Percentiles rank a stretch among this genome's conserved stretches.
These are phyloP conservation scores for Thraustotheca clavata DNA, from an alignment of 352 stramenopile species.

Conservation along the genomic window DNA sequence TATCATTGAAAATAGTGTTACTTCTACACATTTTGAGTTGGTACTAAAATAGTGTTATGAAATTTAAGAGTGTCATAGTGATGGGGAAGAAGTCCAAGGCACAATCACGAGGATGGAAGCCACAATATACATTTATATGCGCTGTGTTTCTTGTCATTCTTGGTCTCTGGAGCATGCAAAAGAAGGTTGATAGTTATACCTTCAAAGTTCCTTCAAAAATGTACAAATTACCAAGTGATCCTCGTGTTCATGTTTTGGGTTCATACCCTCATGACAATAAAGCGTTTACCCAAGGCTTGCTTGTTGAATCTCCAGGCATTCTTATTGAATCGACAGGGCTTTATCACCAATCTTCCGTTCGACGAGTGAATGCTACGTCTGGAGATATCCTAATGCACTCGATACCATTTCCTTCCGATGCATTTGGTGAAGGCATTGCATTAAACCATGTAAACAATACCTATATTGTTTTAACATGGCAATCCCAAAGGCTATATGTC, in stretches of 20 bases:
- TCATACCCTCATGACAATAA: slow-evolving; percentile 68
- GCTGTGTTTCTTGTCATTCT: background rate
- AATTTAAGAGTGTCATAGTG: background rate
- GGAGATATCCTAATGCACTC: slow-evolving; percentile 63
- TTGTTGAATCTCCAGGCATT: slow-evolving; percentile 53
- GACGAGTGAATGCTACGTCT: slow-evolving; percentile 79
- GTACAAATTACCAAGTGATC: slow-evolving; percentile 15
- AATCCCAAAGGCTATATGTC: slow-evolving; percentile 78
- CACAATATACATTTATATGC: too few relatives aligned
- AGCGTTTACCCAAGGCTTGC: slow-evolving; percentile 83
- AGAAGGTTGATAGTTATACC: background rate
- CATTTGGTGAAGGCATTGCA: slow-evolving; percentile 91
- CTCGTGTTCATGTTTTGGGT: slow-evolving; percentile 48
- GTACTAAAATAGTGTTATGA: background rate
- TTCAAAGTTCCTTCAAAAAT: background rate
- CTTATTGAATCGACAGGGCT: slow-evolving; percentile 92
- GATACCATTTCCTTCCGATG: slow-evolving; percentile 37
- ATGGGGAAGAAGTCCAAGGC: slow-evolving; percentile 2
- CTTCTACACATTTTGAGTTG: too few relatives aligned
- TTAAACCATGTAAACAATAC: slow-evolving; percentile 44
- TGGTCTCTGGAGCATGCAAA: background rate
- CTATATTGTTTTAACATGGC: slow-evolving; percentile 90
- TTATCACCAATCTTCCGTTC: slow-evolving; percentile 80
- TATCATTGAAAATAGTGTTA: background rate
- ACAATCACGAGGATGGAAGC: too few relatives aligned